Base-by-base conservation (phyloP, 495 filamentous ascomycete species). In the Neurospora sp. region DNA sequence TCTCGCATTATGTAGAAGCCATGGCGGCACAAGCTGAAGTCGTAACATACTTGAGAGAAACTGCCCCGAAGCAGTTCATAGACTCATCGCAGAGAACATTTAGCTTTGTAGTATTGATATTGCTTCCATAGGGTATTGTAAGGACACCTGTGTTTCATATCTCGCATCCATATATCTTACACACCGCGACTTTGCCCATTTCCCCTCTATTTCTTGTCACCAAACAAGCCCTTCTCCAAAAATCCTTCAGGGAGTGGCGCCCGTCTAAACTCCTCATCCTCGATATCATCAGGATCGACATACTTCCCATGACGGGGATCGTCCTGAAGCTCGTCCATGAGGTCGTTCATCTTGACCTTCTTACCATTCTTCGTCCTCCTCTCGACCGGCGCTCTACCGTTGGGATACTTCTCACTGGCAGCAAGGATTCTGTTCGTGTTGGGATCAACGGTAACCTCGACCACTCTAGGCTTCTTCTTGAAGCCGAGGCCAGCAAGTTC, bases 311-410 rank as follows among this genome's bases (percentile, higher is more conserved):
- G 10, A 7, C 20, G 48, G 3, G 65, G 20, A 2, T 83, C 79
- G 10, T 76, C 72, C 35, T 75, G 74, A 69, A 84, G 74, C 72
- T 85, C 82, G 71, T 83, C 72, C 73, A 86, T 71, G 45, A 83
- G 75, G 68, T 84, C 82, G 44, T 77, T 78, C 45, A 87, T 78
- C 80, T 86, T 87, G 68, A 82, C 71, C 70, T 77, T 81, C 73
- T 74, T 88, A 40, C 86, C 87, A 20, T 86, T 83, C 79, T 87
- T 85, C n/a, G 83, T 88, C 70, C 87, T 80, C 76, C 89, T 87
- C 72, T 84, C 80, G 12, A 71, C 1, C 37, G 76, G 78, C 59
- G 37, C 71, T 27, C 65, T 78, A 40, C 73, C 76, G 5, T 68
- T 59, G 3, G 74, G 59, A 18, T 48, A 39, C 68, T 72, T 81